phyloP scores from a whole-genome alignment of 192 early-diverging fungal species.

The Entomortierella parvispora region DNA sequence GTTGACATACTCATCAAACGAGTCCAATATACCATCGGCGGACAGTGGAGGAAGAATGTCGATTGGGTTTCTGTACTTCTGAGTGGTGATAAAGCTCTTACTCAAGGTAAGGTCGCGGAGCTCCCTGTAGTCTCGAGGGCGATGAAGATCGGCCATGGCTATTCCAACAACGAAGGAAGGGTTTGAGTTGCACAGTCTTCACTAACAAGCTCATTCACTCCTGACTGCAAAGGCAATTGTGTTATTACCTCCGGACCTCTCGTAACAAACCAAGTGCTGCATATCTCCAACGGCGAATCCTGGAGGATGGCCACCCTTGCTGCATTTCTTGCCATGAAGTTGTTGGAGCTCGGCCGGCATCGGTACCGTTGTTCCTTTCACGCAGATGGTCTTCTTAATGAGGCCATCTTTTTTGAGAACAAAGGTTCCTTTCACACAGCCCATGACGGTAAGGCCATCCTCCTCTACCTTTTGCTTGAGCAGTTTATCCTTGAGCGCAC shows the following conservation, averaged over 20 bases:
- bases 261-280: slow-evolving; percentile 41
- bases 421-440: slow-evolving; percentile 52
- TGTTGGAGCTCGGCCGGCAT: slow-evolving; percentile 2
- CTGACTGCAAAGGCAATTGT: background rate
- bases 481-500: slow-evolving; percentile 26
- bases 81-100: slow-evolving; percentile 25
- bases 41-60: background rate
- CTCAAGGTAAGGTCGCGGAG: slow-evolving; percentile 24
- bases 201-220: background rate
- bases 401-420: slow-evolving; percentile 50
- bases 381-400: slow-evolving; percentile 52
- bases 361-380: slow-evolving; percentile 14
- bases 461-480: slow-evolving; percentile 27
- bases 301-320: background rate
- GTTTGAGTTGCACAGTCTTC: background rate
- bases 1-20: slow-evolving; percentile 21
- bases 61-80: slow-evolving; percentile 24
- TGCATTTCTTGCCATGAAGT: background rate
- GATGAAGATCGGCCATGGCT: slow-evolving; percentile 23
- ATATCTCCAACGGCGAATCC: background rate
- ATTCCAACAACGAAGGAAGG: background rate
- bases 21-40: slow-evolving; percentile 2
- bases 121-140: slow-evolving; percentile 33
- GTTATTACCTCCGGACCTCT: slow-evolving; percentile 27
- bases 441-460: slow-evolving; percentile 35